phyloP scores from a whole-genome alignment of 805 yeast genomes.

The Millerago galiae region DNA sequence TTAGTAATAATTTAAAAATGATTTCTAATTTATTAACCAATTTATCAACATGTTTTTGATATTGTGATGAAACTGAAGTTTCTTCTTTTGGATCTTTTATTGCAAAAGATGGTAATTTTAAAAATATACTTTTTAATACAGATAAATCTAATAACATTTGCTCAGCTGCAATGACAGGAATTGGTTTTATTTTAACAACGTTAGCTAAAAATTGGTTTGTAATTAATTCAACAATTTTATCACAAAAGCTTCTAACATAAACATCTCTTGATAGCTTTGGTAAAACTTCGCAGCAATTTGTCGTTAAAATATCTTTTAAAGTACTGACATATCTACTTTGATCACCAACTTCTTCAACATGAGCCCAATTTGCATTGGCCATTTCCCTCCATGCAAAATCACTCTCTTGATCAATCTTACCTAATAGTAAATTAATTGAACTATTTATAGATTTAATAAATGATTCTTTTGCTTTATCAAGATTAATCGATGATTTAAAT shows the following conservation, averaged over 20 bases:
- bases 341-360: slow-evolving; percentile 56
- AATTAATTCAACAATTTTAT: slow-evolving; percentile 63
- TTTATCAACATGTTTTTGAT: slow-evolving; percentile 37
- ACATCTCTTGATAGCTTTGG: slow-evolving; percentile 61
- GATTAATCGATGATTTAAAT: slow-evolving; percentile 36
- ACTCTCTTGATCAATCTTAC: slow-evolving; percentile 53
- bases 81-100: slow-evolving; percentile 10
- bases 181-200: slow-evolving; percentile 58
- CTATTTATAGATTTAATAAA: slow-evolving; percentile 54
- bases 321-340: slow-evolving; percentile 66
- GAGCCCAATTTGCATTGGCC: slow-evolving; percentile 68
- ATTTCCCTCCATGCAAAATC: slow-evolving; percentile 81
- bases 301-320: slow-evolving; percentile 40
- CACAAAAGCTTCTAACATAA: slow-evolving; percentile 68
- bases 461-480: slow-evolving; percentile 49
- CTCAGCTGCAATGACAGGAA: slow-evolving; percentile 66
- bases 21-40: slow-evolving; percentile 44
- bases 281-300: slow-evolving; percentile 41
- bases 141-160: slow-evolving; percentile 74
- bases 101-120: slow-evolving; percentile 16
- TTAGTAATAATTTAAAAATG: slow-evolving; percentile 61
- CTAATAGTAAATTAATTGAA: slow-evolving; percentile 49
- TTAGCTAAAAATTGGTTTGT: slow-evolving; percentile 49
- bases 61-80: slow-evolving; percentile 22
- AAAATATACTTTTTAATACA: slow-evolving; percentile 49